Evolutionary conservation across 345 rosid species (phyloP).

Genomic region (Litchi chinensis): DNA sequence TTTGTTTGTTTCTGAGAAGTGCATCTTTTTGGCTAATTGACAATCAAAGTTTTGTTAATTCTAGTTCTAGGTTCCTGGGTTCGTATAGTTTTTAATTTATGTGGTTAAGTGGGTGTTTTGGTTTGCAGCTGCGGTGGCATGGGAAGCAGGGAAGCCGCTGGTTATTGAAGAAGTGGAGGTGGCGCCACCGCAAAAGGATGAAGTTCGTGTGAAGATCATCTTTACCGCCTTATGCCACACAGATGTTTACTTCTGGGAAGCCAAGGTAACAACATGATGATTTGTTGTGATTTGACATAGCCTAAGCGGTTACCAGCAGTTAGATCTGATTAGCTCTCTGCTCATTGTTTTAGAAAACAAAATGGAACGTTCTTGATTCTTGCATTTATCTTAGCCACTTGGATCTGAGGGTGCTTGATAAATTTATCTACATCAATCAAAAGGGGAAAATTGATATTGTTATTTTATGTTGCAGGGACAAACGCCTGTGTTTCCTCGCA

Average conservation of each 20-base stretch:
- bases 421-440: not conserved
- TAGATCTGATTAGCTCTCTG: not conserved
- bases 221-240: constrained; percentile 87
- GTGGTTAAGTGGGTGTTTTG: constrained; percentile 16
- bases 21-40: no score
- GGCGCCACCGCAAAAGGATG: constrained; percentile 81
- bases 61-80: no score
- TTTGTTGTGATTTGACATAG: not conserved
- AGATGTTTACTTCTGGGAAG: constrained; percentile 96
- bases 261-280: constrained; percentile 52
- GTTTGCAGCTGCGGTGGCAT: constrained; percentile 75
- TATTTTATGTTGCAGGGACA: constrained; percentile 55
- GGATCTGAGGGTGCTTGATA: not conserved
- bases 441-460: not conserved
- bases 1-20: no score
- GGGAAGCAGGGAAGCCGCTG: constrained; percentile 94
- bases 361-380: no score
- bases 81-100: not conserved
- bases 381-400: not conserved
- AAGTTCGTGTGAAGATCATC: constrained; percentile 82
- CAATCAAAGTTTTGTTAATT: no score
- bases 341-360: not conserved
- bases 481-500: constrained; percentile 73
- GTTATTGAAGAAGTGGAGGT: constrained; percentile 84
- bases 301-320: not conserved